phyloP scores from a whole-genome alignment of 768 basidiomycete species.

The Strobilomyces echinocephalus region DNA sequence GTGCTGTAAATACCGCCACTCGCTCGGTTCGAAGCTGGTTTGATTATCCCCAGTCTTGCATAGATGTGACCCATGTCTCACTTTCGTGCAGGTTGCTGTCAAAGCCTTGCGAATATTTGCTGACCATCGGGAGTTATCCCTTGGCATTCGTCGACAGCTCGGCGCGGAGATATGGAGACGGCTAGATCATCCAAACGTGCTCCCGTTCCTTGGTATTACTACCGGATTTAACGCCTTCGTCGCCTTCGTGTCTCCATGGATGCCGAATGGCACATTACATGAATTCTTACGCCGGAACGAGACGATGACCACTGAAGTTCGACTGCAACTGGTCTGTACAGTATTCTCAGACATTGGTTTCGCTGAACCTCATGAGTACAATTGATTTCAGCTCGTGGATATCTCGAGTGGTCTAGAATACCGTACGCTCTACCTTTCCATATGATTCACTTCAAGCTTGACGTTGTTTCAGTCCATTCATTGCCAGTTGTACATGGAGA shows the following conservation, averaged over 20 bases:
- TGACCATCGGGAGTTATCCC: neutral
- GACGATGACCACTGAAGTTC: neutral
- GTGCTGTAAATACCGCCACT: constrained; percentile 1
- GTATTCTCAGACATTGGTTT: neutral
- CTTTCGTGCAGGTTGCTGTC: constrained; percentile 7
- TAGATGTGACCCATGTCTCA: neutral
- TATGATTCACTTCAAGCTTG: neutral
- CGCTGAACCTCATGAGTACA: neutral
- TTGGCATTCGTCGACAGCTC: constrained; percentile 10
- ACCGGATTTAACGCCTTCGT: constrained; percentile 6
- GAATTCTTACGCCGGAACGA: constrained; percentile 1
- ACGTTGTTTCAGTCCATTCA: constrained; percentile 7
- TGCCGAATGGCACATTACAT: constrained; percentile 6
- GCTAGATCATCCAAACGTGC: constrained; percentile 14
- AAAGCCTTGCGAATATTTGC: constrained; percentile 8
- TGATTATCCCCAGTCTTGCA: neutral
- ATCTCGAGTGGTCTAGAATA: constrained; percentile 16
- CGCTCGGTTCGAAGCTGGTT: constrained; percentile 1
- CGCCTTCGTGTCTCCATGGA: constrained; percentile 13
- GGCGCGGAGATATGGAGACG: constrained; percentile 10
- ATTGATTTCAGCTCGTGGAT: constrained; percentile 8
- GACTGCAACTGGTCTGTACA: constrained; percentile 9
- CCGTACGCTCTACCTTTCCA: neutral
- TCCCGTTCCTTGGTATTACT: constrained; percentile 16
- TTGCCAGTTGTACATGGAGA: constrained; percentile 14